Percentiles rank a stretch among this genome's conserved stretches.
These are phyloP conservation scores for Pythium periplocum DNA, from an alignment of 352 stramenopile species.

Conservation along the genomic window DNA sequence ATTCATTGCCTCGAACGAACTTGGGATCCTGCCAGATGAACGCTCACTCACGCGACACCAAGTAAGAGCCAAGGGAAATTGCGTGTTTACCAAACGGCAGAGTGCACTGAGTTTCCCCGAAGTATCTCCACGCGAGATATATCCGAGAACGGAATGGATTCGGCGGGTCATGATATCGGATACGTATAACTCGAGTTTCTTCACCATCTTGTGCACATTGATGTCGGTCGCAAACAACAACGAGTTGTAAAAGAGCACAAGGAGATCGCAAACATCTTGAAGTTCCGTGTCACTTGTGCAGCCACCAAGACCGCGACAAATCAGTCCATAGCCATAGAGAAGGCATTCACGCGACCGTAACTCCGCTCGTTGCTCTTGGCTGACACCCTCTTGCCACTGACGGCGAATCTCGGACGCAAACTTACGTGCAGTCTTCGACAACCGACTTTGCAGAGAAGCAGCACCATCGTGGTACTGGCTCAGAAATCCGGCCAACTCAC, in stretches of 20 bases:
- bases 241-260: conserved; percentile 1
- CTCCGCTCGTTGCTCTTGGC: background rate
- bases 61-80: conserved; percentile 1
- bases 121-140: background rate
- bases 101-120: background rate
- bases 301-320: conserved; percentile 1
- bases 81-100: conserved; percentile 10
- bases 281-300: background rate
- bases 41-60: conserved; percentile 4
- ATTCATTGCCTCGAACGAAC: conserved; percentile 12
- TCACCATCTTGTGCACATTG: background rate
- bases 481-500: conserved; percentile 11
- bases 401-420: conserved; percentile 2
- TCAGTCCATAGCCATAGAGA: conserved; percentile 9
- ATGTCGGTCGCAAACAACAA: background rate
- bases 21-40: background rate
- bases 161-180: conserved; percentile 8
- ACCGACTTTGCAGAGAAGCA: background rate
- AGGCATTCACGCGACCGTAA: conserved; percentile 11
- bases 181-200: conserved; percentile 2
- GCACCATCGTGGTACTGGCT: background rate
- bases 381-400: conserved; percentile 4
- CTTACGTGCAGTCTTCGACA: background rate
- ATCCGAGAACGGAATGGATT: conserved; percentile 2
- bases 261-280: conserved; percentile 6